Evolutionary conservation across 106 monocot genomes (phyloP).

Genomic region (Vanilla planifolia): DNA sequence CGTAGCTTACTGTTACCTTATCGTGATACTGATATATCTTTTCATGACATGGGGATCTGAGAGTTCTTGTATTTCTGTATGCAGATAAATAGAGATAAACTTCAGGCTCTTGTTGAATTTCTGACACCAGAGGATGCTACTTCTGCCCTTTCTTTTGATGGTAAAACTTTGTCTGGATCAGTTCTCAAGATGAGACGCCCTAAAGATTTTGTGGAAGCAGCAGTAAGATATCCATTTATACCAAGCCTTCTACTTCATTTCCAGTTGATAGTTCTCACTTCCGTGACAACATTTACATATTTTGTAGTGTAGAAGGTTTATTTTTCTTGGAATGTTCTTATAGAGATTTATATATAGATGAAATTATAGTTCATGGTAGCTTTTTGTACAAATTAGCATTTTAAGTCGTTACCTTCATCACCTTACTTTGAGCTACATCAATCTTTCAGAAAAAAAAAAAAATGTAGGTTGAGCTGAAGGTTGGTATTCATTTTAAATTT

Average conservation of each 20-base stretch:
- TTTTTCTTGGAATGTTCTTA: background rate
- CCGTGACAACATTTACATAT: background rate
- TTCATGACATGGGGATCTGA: background rate
- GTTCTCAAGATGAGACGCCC: conserved; percentile 81
- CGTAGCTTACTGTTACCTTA: conserved; percentile 19
- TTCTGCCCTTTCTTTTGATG: conserved; percentile 79
- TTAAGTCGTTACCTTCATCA: too few species aligned
- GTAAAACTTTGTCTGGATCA: conserved; percentile 55
- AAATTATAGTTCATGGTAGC: background rate
- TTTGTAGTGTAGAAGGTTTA: background rate
- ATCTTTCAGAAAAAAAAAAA: background rate
- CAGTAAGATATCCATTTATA: conserved; percentile 55
- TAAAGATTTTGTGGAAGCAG: conserved; percentile 79
- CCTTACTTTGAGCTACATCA: background rate
- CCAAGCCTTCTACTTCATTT: conserved; percentile 5
- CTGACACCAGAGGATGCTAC: conserved; percentile 98
- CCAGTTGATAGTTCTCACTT: background rate
- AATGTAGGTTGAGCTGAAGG: background rate
- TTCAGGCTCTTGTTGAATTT: conserved; percentile 94
- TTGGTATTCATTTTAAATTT: background rate
- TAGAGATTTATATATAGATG: background rate
- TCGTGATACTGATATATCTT: background rate
- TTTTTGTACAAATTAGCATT: background rate
- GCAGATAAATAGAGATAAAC: conserved; percentile 93
- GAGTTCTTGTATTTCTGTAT: conserved; percentile 6